phyloP scores from a whole-genome alignment of 1,284 basidiomycete genomes.

The Naganishia sp. region DNA sequence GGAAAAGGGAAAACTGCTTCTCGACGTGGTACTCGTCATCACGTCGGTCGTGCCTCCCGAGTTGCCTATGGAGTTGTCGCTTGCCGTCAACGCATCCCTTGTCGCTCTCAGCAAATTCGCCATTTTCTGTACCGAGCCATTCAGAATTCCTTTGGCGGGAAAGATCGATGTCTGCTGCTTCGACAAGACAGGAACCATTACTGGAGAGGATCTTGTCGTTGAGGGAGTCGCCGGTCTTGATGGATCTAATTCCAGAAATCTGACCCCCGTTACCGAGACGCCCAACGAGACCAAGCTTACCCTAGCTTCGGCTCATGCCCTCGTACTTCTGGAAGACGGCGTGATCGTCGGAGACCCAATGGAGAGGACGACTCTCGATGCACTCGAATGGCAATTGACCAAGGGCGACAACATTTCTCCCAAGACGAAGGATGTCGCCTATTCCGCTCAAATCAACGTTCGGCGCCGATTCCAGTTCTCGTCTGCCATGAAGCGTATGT shows the following conservation, averaged over 20 bases:
- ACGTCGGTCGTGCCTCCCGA: conserved; percentile 95
- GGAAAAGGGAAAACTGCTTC: conserved; percentile 86
- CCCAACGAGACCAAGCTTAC: conserved; percentile 78
- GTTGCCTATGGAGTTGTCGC: conserved; percentile 89
- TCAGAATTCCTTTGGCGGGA: conserved; percentile 90
- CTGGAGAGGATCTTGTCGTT: conserved; percentile 88
- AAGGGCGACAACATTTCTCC: conserved; percentile 78
- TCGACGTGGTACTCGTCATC: conserved; percentile 91
- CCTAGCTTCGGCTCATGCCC: conserved; percentile 90
- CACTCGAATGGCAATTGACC: conserved; percentile 83
- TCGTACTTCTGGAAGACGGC: conserved; percentile 86
- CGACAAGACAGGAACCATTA: conserved; percentile 97
- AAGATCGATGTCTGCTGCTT: conserved; percentile 96
- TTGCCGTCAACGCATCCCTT: conserved; percentile 90
- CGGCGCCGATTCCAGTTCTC: conserved; percentile 93
- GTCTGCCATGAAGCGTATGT: conserved; percentile 93
- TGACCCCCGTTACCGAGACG: conserved; percentile 77
- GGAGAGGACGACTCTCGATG: conserved; percentile 95
- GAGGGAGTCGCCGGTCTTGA: conserved; percentile 86
- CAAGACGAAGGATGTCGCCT: conserved; percentile 59
- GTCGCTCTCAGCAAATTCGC: conserved; percentile 91
- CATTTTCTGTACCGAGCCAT: conserved; percentile 96
- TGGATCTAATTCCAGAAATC: conserved; percentile 62
- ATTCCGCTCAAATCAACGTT: conserved; percentile 68
- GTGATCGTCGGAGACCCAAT: conserved; percentile 96